Evolutionary conservation across 2,329 filamentous ascomycete species (phyloP).

Genomic region (Pseudogymnoascus sp.): DNA sequence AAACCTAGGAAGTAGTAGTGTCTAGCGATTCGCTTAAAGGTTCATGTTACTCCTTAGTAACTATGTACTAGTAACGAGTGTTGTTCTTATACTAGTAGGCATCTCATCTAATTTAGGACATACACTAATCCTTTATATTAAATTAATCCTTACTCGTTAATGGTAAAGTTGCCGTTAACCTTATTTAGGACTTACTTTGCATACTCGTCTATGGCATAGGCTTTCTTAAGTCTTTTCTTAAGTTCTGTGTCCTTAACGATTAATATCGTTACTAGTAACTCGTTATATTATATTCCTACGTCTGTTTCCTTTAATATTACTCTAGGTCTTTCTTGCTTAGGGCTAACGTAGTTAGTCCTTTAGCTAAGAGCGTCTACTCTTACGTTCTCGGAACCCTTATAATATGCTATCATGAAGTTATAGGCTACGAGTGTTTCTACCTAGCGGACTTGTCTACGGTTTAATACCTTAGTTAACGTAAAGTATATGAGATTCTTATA

Average conservation of each 20-base stretch:
- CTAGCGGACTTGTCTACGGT: conserved; percentile 20
- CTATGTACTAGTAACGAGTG: not conserved
- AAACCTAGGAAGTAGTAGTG: not conserved
- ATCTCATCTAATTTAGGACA: not conserved
- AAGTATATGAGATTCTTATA: conserved; percentile 24
- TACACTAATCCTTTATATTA: not conserved
- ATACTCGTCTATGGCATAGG: not conserved
- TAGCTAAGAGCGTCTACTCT: not conserved
- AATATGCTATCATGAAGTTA: conserved; percentile 19
- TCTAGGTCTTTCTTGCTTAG: not conserved
- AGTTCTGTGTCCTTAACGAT: not conserved
- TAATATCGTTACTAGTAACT: not conserved
- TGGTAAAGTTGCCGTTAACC: not conserved
- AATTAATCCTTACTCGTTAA: not conserved
- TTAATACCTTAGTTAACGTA: conserved; percentile 17
- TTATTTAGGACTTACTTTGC: not conserved
- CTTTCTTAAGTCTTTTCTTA: not conserved
- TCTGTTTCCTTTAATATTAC: not conserved
- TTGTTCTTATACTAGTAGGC: not conserved
- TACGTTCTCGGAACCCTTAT: not conserved
- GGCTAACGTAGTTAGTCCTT: not conserved
- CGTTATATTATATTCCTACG: not conserved
- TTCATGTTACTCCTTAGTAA: not conserved
- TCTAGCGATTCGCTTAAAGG: not conserved
- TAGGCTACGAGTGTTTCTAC: conserved; percentile 17